Base-by-base conservation (phyloP, 2,329 filamentous ascomycete species). In the Neonectria sp. region DNA sequence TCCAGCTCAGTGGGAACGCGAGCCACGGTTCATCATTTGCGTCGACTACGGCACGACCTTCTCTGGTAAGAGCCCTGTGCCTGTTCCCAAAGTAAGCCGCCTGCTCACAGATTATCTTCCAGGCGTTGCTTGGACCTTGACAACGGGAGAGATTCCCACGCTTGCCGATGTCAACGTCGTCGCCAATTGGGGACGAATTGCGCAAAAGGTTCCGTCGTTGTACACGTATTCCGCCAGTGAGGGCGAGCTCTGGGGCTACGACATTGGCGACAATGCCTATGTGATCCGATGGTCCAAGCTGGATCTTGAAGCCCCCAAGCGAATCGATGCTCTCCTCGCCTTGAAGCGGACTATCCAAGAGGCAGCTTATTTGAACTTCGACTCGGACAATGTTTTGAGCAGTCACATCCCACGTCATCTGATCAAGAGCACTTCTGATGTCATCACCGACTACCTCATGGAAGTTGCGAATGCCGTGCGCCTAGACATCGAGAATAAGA, bases 21-120 rank as follows among this genome's bases (percentile, higher is more conserved):
- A 55, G 1, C 58, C 29, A 4, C 61, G 68, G 9, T 70, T 70
- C 29, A 55, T 70, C 17, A 51, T 70, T 8, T 68, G 68, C 57
- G 56, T 70, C 27, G 68, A 70, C 58, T 70, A 68, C 21, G 68
- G 68, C 1, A 70, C 68, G 13, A 70, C 68, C 4, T 70, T 51
- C 12, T 58, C 62, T 13, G 66, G 66, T 65, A 5, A 58, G 62
- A 33, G 24, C 12, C 6, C 24, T n/a, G 17, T 4, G 2, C 7
- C n/a, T 11, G 11, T 33, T 7, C 31, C 15, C 2, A 8, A 11
- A 7, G 2, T 13, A 46, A 31, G 13, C 15, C 6, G 43, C 6
- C 7, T 5, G 1, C 33, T 52, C 4, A 25, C 46, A 2, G 2
- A 8, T 17, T 24, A 53, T 9, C 3, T 21, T 21, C 11, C 27